A percentile compares a stretch with the other conserved stretches of the same genome.
These are phyloP conservation scores for Aaosphaeria arxii DNA, from an alignment of 2,329 filamentous ascomycete species.

Conservation along the genomic window DNA sequence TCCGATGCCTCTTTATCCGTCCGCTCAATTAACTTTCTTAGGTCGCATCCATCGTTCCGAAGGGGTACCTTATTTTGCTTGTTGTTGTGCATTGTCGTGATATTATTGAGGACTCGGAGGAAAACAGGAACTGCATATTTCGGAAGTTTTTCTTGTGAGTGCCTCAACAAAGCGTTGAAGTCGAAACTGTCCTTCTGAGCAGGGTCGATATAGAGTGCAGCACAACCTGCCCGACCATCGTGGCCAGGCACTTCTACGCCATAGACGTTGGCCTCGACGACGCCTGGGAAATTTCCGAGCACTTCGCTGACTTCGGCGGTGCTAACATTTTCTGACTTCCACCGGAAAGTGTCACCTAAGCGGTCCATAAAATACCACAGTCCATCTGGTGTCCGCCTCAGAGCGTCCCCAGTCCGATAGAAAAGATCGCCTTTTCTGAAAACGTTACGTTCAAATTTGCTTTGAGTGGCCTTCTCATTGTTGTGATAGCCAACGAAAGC, in stretches of 20 bases:
- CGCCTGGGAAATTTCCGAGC: conserved; percentile 43
- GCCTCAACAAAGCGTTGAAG: conserved; percentile 58
- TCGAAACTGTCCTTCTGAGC: conserved; percentile 43
- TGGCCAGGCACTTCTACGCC: conserved; percentile 47
- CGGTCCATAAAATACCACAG: conserved; percentile 50
- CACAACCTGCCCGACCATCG: conserved; percentile 54
- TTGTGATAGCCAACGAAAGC: conserved; percentile 69
- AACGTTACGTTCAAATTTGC: conserved; percentile 48
- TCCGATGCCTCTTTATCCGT: conserved; percentile 35
- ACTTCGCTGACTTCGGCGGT: conserved; percentile 48
- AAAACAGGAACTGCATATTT: conserved; percentile 76
- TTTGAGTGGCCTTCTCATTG: conserved; percentile 63
- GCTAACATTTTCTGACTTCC: conserved; percentile 50
- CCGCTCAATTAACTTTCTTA: conserved; percentile 43
- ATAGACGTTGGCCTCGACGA: conserved; percentile 49
- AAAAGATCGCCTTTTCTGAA: conserved; percentile 48
- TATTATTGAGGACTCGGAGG: conserved; percentile 58
- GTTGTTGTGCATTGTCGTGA: conserved; percentile 68
- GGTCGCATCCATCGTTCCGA: conserved; percentile 64
- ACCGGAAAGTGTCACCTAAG: conserved; percentile 49
- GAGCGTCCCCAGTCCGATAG: conserved; percentile 48
- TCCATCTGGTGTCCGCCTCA: conserved; percentile 43
- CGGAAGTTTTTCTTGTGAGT: conserved; percentile 60
- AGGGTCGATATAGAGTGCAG: conserved; percentile 57
- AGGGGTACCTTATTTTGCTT: conserved; percentile 77